Percentiles rank a stretch among this genome's conserved stretches.
These are phyloP conservation scores for Voacanga thouarsii DNA, from an alignment of 257 asterid species.

Conservation along the genomic window DNA sequence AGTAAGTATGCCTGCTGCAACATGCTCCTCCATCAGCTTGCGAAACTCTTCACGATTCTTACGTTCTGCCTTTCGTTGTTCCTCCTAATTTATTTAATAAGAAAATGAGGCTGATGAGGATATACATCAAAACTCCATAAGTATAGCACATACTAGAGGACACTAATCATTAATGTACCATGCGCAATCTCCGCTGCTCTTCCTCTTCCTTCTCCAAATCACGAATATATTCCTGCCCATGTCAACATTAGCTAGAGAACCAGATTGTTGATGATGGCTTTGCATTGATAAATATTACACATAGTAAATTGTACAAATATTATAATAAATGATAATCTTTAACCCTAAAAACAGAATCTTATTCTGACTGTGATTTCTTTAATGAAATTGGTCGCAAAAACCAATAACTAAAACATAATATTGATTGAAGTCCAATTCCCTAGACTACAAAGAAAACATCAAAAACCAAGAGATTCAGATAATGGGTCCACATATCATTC, in stretches of 20 bases:
- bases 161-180: constrained; percentile 42
- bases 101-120: constrained; percentile 10
- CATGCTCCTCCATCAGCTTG: constrained; percentile 92
- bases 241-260: constrained; percentile 27
- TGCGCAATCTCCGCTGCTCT: constrained; percentile 68
- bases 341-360: background rate
- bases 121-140: constrained; percentile 5
- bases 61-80: constrained; percentile 73
- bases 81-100: constrained; percentile 58
- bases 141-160: background rate
- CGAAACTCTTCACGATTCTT: constrained; percentile 97
- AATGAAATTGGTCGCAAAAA: background rate
- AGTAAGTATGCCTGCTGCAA: constrained; percentile 57
- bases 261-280: constrained; percentile 9
- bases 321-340: too few species aligned
- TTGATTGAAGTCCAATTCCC: background rate
- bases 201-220: constrained; percentile 94
- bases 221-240: constrained; percentile 77
- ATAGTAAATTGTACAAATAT: background rate
- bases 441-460: background rate
- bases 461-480: background rate
- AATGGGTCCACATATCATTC: background rate
- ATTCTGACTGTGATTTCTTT: background rate
- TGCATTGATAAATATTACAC: background rate
- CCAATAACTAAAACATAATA: background rate